A percentile compares a stretch with the other conserved stretches of the same genome.
Conservation (phyloP, 768 basidiomycete genomes). For the Pleurotus ostreatus region DNA sequence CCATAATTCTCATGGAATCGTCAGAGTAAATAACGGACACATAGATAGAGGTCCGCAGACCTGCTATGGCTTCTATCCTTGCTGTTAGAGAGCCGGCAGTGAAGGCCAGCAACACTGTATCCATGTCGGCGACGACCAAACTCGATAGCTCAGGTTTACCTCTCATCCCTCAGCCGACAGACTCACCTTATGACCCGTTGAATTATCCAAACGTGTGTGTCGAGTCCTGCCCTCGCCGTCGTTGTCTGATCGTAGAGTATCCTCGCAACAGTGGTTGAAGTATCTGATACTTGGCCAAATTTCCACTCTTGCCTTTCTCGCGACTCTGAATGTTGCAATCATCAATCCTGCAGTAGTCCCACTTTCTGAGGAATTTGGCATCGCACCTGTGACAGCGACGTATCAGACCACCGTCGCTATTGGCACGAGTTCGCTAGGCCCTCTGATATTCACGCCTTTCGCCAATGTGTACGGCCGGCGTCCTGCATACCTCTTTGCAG, state of each 20-base stretch:
- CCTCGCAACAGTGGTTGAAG: slow-evolving; percentile 28
- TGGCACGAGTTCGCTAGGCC: slow-evolving; percentile 30
- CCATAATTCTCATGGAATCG: no score
- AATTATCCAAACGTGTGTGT: slow-evolving; percentile 32
- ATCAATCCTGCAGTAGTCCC: slow-evolving; percentile 35
- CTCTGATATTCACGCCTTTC: slow-evolving; percentile 33
- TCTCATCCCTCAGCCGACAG: slow-evolving; percentile 38
- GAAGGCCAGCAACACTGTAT: background rate
- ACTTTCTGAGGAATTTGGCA: slow-evolving; percentile 31
- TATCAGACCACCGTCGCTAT: slow-evolving; percentile 37
- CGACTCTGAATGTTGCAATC: slow-evolving; percentile 33
- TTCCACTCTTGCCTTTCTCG: slow-evolving; percentile 29
- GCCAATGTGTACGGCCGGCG: slow-evolving; percentile 37
- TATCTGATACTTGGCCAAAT: slow-evolving; percentile 27
- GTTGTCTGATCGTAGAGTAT: background rate
- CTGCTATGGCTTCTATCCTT: no score
- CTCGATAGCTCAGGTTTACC: slow-evolving; percentile 33
- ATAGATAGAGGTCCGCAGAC: no score
- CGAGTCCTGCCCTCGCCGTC: background rate
- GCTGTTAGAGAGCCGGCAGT: no score
- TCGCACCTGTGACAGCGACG: slow-evolving; percentile 31
- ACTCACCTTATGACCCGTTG: slow-evolving; percentile 34
- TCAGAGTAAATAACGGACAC: no score
- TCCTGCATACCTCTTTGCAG: slow-evolving; percentile 30
- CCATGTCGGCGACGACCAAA: slow-evolving; percentile 16